phyloP scores from a whole-genome alignment of 169 alveolate species.

The Eimeria tenella region DNA sequence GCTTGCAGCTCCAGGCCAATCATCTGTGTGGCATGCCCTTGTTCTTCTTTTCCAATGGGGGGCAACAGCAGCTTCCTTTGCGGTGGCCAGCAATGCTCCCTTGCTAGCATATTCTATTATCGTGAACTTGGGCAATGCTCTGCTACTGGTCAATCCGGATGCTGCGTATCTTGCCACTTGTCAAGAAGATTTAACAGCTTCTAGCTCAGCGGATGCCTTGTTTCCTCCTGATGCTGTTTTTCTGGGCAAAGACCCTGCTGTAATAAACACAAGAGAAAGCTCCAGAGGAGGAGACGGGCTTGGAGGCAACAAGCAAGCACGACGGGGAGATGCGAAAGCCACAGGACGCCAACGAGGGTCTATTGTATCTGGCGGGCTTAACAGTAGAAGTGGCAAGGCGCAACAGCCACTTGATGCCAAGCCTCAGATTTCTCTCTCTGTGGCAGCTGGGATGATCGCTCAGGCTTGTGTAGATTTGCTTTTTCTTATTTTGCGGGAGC shows the following conservation, averaged over 20 bases:
- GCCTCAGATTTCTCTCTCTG: not conserved
- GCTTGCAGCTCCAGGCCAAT: not conserved
- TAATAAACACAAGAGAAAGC: not conserved
- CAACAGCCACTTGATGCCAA: not conserved
- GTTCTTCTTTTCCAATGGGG: not conserved
- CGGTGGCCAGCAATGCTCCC: constrained; percentile 47
- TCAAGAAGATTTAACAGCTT: not conserved
- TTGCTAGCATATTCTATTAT: constrained; percentile 25
- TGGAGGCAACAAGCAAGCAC: constrained; percentile 4
- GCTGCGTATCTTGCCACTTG: not conserved
- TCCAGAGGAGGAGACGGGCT: not conserved
- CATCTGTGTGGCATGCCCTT: constrained; percentile 7
- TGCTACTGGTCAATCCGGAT: not conserved
- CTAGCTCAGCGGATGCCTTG: not conserved
- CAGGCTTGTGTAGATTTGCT: constrained; percentile 36
- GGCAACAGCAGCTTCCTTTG: constrained; percentile 56
- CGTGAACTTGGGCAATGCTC: constrained; percentile 29
- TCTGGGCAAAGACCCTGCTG: not conserved
- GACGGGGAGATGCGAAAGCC: not conserved
- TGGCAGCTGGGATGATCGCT: constrained; percentile 33
- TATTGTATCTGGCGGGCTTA: not conserved
- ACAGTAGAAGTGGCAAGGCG: not conserved
- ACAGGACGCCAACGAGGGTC: not conserved
- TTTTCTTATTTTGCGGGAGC: not conserved
- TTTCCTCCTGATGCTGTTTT: not conserved